These are phyloP conservation scores for Penicillium paneum DNA, from an alignment of 2,329 filamentous ascomycete genomes.

Conservation along the genomic window DNA sequence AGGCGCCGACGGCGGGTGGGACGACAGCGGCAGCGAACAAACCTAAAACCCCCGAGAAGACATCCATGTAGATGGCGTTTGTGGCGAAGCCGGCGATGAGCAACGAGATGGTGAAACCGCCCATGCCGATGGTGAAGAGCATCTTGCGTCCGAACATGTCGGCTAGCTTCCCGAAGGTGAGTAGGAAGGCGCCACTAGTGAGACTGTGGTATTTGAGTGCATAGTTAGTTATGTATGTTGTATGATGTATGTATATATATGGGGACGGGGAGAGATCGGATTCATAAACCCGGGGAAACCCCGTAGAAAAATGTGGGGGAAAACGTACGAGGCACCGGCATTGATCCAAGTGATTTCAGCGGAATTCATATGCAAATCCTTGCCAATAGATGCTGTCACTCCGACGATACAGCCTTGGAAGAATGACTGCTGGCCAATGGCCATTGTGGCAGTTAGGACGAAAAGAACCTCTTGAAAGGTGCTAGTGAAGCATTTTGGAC, in stretches of 20 bases:
- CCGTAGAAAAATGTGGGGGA: background rate
- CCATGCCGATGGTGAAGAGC: constrained; percentile 60
- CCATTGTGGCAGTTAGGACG: constrained; percentile 64
- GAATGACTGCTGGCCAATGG: constrained; percentile 62
- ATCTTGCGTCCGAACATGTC: constrained; percentile 64
- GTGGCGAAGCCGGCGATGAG: constrained; percentile 60
- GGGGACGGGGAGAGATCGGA: too few species aligned
- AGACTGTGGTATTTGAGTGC: constrained; percentile 41
- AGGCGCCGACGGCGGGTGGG: constrained; percentile 61
- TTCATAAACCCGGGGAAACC: background rate
- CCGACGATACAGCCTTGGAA: constrained; percentile 59
- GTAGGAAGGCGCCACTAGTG: constrained; percentile 61
- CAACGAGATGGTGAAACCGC: constrained; percentile 56
- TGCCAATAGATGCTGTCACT: constrained; percentile 60
- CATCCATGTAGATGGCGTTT: constrained; percentile 57
- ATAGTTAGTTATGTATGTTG: constrained; percentile 5
- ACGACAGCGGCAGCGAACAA: constrained; percentile 63
- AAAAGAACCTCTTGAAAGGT: constrained; percentile 64
- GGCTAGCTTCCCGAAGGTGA: constrained; percentile 64
- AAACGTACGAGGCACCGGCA: constrained; percentile 55
- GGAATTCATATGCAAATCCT: constrained; percentile 60
- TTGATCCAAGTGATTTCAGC: constrained; percentile 67
- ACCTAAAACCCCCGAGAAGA: constrained; percentile 63
- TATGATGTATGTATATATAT: background rate
- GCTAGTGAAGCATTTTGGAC: constrained; percentile 52